Evolutionary conservation across 192 early-diverging fungal species (phyloP), one percentile per base, ranked within the genome.

Genomic region (Dimargaris cristalligena): DNA sequence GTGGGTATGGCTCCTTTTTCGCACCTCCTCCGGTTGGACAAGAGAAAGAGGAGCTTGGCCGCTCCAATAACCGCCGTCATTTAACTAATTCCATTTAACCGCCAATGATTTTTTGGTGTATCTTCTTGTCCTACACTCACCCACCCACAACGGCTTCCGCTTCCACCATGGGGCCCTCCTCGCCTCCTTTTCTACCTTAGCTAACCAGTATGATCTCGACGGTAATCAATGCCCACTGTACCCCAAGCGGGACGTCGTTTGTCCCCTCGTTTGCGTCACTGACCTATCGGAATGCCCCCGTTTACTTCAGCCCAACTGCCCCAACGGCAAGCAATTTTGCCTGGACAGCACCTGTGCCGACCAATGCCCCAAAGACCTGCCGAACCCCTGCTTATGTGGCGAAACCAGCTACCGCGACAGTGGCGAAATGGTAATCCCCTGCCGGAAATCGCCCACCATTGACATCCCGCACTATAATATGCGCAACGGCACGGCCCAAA

Each of bases 201-300:
- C 77, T 29, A 80, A 80, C 61, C 65, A 69, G 48, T 65, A 72
- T 44, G 64, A 74, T 28, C 48, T 44, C 26, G 30, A 76, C 23
- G 78, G 78, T 6, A 59, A 63, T 6, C 35, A 48, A 26, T 80
- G 78, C 30, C 70, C 78, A n/a, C 50, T 67, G 44, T 67, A 65
- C 28, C 71, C 67, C 0, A 71, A 71, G 56, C 47, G 62, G 11
- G 63, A 63, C 14, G 64, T 67, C 23, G 60, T 69, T n/a, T 80
- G 78, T 50, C 72, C 75, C 10, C 52, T 60, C n/a, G 26, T 80
- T 18, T 80, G 78, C 52, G 78, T 80, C 9, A 56, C 63, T 52
- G 65, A 72, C 35, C 51, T 76, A 8, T 23, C 52, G 4, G 59
- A 67, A 35, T 80, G 76, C 47, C 76, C 76, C 25, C 33, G 46